Evolutionary conservation across 129 eudicot species (phyloP), one percentile per base, ranked within the genome.

Genomic region (Arctium lappa): DNA sequence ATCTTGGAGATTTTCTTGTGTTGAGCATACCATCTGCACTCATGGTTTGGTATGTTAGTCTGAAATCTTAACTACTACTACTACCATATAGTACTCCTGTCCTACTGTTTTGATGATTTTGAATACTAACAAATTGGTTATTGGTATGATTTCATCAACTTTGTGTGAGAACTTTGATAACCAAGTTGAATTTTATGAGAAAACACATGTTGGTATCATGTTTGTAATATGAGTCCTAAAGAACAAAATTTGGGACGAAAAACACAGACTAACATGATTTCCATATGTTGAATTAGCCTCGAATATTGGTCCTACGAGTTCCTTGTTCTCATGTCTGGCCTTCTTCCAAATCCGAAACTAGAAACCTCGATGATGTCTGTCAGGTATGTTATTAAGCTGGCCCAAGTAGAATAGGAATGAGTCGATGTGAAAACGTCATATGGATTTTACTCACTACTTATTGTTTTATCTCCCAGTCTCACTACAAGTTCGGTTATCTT

Each of bases 1-100:
- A 84, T 38, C 78, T 87, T 18, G 66, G 79, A 13, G 76, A 79
- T 12, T 87, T 84, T 74, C 70, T 87, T 63, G 34, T 50, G 30
- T 82, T 87, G 60, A 74, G 81, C 42, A 50, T 87, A 48, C 90
- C 90, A 38, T 84, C 90, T 30, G 86, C 88, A 46, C 83, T 80
- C 40, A 81, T 87, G 90, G 77, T 84, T 71, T 87, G 90, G 88
- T 87, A 40, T 76, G 89, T 82, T 60, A 39, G 30, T 48, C 79
- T 46, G 36, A 12, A 18, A 75, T 42, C 65, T 44, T 10, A 30
- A 74, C 53, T 72, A n/a, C 38, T 38, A 31, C n/a, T 8, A 68
- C 9, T 22, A 22, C 27, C 37, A 34, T 34, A 34, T 34, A 34
- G 37, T 34, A 34, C 37, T 34, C 37, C 2, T 34, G 37, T 34